Evolutionary conservation across 148 eudicot genomes (phyloP), one percentile per base, ranked within the genome.

Genomic region (Rhododendron molle): DNA sequence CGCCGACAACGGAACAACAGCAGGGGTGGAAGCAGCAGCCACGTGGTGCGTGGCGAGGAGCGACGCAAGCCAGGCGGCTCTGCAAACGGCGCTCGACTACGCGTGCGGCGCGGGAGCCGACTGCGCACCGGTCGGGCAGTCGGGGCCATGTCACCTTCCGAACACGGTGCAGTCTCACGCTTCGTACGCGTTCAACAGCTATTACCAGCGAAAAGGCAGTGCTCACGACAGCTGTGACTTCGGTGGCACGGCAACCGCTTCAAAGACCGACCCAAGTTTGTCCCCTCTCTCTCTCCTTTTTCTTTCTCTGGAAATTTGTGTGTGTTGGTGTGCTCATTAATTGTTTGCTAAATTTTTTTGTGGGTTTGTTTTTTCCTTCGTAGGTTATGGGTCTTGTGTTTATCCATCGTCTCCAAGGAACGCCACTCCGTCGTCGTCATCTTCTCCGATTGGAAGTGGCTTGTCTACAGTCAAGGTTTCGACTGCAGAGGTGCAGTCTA

Each of bases 121-220:
- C 83, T 95, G 98, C 76, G 84, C 87, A 6, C 95, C 98, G 0
- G 72, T 95, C 3, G 90, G 86, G 77, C 58, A 88, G 5, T 40
- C 87, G 5, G 96, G 98, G 28, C 90, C 91, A 0, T 95, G 98
- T 81, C 94, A 80, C 76, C 87, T 95, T 8, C 98, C 98, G 0
- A 95, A 95, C 71, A 93, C 96, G 0, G 8, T 95, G 0, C 92
- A 88, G 20, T 94, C 96, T 1, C 98, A 95, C 78, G 95, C 96
- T 60, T 95, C 98, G 4, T 95, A 95, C 46, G 98, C 96, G 12
- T 95, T 87, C 85, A 95, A 95, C 76, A 95, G 98, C 69, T 92
- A 85, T 44, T 95, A 87, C 74, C 96, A 93, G 83, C 88, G 96
- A 8, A 90, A 49, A 58, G 82, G 76, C 23, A 88, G 86, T 46